Evolutionary conservation across 2,329 filamentous ascomycete genomes (phyloP).

Genomic region (Colletotrichum tropicicola): DNA sequence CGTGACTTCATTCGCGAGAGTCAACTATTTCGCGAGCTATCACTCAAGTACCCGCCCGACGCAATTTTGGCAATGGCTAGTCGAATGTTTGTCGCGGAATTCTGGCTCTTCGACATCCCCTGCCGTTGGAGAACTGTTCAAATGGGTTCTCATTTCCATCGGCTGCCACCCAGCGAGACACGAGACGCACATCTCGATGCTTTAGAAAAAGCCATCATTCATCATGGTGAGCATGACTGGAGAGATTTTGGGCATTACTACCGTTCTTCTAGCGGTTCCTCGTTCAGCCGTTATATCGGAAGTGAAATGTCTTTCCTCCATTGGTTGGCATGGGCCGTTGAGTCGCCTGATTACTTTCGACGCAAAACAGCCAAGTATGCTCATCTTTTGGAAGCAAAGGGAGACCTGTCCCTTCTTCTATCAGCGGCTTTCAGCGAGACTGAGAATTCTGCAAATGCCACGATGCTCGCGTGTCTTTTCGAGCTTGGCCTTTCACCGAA

Average conservation of each 20-base stretch:
- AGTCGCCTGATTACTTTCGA: no score
- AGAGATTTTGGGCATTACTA: no score
- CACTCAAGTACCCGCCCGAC: neutral
- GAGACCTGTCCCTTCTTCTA: neutral
- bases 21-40: neutral
- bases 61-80: neutral
- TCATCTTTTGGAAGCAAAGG: neutral
- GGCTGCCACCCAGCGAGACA: neutral
- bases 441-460: neutral
- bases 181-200: neutral
- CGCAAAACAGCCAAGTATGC: neutral
- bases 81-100: neutral
- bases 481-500: neutral
- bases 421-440: neutral
- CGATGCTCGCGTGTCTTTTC: neutral
- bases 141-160: neutral
- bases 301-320: neutral
- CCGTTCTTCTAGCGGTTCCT: no score
- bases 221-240: neutral
- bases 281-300: no score
- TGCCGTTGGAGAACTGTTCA: neutral
- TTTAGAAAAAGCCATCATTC: neutral
- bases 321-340: no score
- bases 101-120: neutral
- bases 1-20: neutral